A percentile compares a stretch with the other conserved stretches of the same genome.
These are phyloP conservation scores for Neopestalotiopsis sp. DNA, from an alignment of 2,329 filamentous ascomycete genomes.

Conservation along the genomic window DNA sequence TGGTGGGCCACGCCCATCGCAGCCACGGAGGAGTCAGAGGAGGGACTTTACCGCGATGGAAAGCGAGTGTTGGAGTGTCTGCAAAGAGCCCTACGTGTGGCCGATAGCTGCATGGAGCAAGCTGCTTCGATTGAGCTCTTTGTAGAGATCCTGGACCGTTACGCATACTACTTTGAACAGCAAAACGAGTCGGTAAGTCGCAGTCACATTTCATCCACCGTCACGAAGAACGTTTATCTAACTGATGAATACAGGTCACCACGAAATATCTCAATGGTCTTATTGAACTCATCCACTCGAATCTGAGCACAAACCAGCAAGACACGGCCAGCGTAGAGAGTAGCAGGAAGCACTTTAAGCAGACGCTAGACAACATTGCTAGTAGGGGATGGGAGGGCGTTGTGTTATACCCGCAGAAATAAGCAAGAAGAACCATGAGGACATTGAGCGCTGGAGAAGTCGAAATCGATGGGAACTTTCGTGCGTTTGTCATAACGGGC, in stretches of 20 bases:
- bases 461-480: not conserved
- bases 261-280: slow-evolving; percentile 98
- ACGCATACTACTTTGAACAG: slow-evolving; percentile 99
- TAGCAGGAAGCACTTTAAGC: slow-evolving; percentile 90
- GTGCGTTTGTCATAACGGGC: too few relatives aligned
- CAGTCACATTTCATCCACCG: not conserved
- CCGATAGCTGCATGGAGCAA: slow-evolving; percentile 98
- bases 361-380: slow-evolving; percentile 92
- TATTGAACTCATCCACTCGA: slow-evolving; percentile 97
- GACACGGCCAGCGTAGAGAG: slow-evolving; percentile 84
- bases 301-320: slow-evolving; percentile 83
- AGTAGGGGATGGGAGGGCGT: slow-evolving; percentile 93
- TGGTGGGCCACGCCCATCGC: slow-evolving; percentile 95
- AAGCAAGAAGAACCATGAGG: slow-evolving; percentile 21
- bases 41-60: slow-evolving; percentile 86
- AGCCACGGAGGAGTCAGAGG: slow-evolving; percentile 78
- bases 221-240: not conserved
- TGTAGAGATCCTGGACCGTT: slow-evolving; percentile 96
- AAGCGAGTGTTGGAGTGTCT: slow-evolving; percentile 97
- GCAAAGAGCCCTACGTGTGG: slow-evolving; percentile 91
- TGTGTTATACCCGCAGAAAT: slow-evolving; percentile 67
- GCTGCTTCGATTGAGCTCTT: slow-evolving; percentile 97
- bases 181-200: slow-evolving; percentile 85
- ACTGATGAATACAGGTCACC: slow-evolving; percentile 64
- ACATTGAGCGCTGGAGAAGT: not conserved